These are phyloP conservation scores for Solanum hybrid DNA, from an alignment of 305 asterid species.

Conservation along the genomic window DNA sequence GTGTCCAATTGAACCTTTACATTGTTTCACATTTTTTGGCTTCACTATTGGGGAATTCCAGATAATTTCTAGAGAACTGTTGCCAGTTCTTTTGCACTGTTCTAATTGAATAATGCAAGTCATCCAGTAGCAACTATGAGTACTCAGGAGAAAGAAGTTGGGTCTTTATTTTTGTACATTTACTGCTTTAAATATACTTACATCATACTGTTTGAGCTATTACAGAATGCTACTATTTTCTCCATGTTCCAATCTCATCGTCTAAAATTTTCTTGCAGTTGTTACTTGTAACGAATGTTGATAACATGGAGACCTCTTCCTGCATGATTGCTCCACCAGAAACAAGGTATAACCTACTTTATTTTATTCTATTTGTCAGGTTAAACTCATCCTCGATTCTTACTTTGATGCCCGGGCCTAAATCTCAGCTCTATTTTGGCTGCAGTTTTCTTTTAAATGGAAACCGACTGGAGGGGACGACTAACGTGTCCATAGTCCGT, in stretches of 20 bases:
- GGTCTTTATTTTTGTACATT: background rate
- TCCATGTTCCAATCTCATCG: background rate
- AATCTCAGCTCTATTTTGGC: background rate
- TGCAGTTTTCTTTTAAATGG: slow-evolving; percentile 10
- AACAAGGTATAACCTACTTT: background rate
- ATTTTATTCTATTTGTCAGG: background rate
- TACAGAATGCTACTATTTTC: no score
- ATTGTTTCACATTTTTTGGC: background rate
- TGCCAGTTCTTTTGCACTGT: background rate
- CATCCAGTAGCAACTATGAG: background rate
- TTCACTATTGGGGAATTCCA: background rate
- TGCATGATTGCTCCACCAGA: slow-evolving; percentile 9
- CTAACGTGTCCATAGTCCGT: background rate
- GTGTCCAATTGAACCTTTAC: background rate
- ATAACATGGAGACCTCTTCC: background rate
- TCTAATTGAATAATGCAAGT: background rate
- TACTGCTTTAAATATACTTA: background rate
- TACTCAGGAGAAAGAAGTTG: background rate
- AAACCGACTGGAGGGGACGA: slow-evolving; percentile 1
- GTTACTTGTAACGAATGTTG: background rate
- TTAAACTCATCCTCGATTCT: background rate
- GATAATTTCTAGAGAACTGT: background rate
- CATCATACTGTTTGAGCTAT: background rate
- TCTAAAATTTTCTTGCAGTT: background rate
- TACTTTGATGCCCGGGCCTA: background rate